phyloP scores from a whole-genome alignment of 169 alveolate genomes.

The Plasmodium yoelii region DNA sequence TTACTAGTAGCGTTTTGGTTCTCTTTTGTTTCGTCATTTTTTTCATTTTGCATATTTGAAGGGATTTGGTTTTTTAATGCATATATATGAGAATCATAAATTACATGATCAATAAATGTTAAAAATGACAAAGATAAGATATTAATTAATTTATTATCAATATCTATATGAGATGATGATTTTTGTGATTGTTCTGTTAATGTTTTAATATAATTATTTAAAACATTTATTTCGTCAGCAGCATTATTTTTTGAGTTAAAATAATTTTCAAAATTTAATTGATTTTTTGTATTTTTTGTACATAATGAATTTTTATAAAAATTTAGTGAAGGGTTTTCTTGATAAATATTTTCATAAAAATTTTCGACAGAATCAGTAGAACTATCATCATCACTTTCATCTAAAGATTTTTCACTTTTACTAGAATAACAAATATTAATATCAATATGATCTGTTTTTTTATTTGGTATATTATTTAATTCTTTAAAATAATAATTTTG shows the following conservation, averaged over 20 bases:
- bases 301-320: constrained; percentile 60
- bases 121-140: constrained; percentile 59
- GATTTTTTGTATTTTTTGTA: constrained; percentile 11
- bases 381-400: constrained; percentile 51
- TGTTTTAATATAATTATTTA: constrained; percentile 53
- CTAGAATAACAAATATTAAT: constrained; percentile 55
- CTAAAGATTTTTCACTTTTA: constrained; percentile 66
- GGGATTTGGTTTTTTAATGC: constrained; percentile 19
- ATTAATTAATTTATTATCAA: constrained; percentile 67
- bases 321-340: constrained; percentile 32
- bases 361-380: constrained; percentile 40
- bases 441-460: constrained; percentile 34
- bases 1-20: background rate
- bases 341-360: constrained; percentile 56
- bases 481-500: constrained; percentile 7
- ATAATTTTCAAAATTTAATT: constrained; percentile 2
- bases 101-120: constrained; percentile 68
- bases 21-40: constrained; percentile 13
- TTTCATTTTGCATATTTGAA: background rate
- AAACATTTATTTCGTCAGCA: constrained; percentile 54
- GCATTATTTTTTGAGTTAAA: constrained; percentile 29
- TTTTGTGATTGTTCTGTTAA: constrained; percentile 22
- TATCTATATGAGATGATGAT: constrained; percentile 17
- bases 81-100: constrained; percentile 66
- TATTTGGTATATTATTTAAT: constrained; percentile 3